Conservation (phyloP, 177 flowering plant genomes). For the Vitis hybrid region DNA sequence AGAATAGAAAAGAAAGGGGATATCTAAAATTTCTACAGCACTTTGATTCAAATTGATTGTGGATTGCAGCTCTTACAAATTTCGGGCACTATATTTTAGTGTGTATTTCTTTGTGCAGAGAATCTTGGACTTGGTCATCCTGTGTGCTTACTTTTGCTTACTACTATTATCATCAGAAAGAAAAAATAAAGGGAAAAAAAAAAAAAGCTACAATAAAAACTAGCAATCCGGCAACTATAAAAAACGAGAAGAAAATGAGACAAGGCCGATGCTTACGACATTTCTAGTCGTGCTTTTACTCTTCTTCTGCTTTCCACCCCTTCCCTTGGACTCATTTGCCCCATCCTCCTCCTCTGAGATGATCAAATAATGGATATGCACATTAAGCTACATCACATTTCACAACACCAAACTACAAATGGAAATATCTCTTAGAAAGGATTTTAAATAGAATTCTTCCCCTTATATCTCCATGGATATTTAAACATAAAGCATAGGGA, state of each 20-base stretch:
- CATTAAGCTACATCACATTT: too few species aligned
- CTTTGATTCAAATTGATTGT: not conserved
- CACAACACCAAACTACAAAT: too few species aligned
- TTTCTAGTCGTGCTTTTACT: conserved; percentile 23
- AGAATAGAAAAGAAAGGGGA: too few species aligned
- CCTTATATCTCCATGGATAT: too few species aligned
- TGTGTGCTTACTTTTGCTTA: not conserved
- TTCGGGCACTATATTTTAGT: not conserved
- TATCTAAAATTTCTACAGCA: too few species aligned
- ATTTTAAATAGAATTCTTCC: too few species aligned
- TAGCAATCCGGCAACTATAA: not conserved
- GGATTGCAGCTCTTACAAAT: not conserved
- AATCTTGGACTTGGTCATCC: not conserved
- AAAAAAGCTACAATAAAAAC: not conserved
- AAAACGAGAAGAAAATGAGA: not conserved
- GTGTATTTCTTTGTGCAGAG: not conserved
- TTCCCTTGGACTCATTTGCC: conserved; percentile 23
- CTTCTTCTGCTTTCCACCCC: conserved; percentile 39
- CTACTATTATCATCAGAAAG: not conserved
- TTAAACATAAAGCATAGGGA: too few species aligned
- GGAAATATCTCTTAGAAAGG: too few species aligned
- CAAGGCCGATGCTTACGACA: conserved; percentile 21
- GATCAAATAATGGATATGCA: not conserved
- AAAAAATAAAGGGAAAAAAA: not conserved
- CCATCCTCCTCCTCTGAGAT: conserved; percentile 37